phyloP scores from a whole-genome alignment of 2,329 filamentous ascomycete genomes.

The Trichoderma sp. region DNA sequence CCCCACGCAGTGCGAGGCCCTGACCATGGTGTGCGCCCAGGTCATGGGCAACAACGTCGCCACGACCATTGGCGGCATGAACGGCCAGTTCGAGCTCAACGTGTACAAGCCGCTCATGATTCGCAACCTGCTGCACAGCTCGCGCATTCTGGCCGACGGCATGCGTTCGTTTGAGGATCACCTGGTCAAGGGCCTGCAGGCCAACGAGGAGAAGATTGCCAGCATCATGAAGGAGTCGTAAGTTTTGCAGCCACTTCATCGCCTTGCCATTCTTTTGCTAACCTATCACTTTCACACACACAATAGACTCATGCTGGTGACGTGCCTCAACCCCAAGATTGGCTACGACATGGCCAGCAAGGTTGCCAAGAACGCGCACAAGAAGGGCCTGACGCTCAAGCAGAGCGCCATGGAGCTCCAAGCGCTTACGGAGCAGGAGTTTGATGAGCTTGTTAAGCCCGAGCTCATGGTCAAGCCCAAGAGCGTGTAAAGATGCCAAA shows the following conservation, averaged over 20 bases:
- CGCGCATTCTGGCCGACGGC: conserved; percentile 82
- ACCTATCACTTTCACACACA: not conserved
- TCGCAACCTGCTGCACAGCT: conserved; percentile 90
- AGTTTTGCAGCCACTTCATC: conserved; percentile 40
- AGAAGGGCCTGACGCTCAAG: conserved; percentile 94
- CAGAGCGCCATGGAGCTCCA: conserved; percentile 91
- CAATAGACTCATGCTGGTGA: conserved; percentile 89
- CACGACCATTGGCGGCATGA: conserved; percentile 90
- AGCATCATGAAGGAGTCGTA: conserved; percentile 93
- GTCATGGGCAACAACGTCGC: conserved; percentile 98
- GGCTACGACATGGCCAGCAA: conserved; percentile 97
- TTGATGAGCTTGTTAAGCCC: conserved; percentile 84
- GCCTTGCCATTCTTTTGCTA: not conserved
- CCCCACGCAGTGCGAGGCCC: conserved; percentile 94
- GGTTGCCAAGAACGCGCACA: conserved; percentile 98
- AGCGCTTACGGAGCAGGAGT: conserved; percentile 84
- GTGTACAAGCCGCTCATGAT: conserved; percentile 98
- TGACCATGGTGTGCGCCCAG: conserved; percentile 97
- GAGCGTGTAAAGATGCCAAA: conserved; percentile 2
- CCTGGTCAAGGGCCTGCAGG: conserved; percentile 81
- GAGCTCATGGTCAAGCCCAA: conserved; percentile 89
- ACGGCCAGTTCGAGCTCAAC: conserved; percentile 98
- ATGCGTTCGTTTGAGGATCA: conserved; percentile 97
- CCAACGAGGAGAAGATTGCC: conserved; percentile 90
- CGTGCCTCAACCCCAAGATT: conserved; percentile 95